Conservation (phyloP, 345 rosid species). For the Excoecaria agallocha region DNA sequence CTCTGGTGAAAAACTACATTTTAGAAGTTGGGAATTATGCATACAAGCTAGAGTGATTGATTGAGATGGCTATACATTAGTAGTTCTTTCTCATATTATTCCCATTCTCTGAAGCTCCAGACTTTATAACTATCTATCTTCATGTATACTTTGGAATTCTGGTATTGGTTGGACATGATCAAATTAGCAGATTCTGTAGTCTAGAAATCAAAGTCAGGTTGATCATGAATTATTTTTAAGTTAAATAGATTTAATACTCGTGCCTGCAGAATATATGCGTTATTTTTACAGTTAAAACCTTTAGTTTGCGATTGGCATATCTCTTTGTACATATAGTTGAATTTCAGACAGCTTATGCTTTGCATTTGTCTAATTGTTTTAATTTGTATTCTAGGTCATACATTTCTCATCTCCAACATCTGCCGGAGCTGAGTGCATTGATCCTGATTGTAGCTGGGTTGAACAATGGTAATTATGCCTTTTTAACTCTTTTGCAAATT, state of each 20-base stretch:
- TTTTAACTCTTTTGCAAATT: slow-evolving; percentile 8
- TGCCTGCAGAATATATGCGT: not conserved
- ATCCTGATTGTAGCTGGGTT: slow-evolving; percentile 79
- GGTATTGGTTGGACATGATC: not conserved
- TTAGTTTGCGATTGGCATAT: not conserved
- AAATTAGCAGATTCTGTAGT: not conserved
- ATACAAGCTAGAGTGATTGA: not conserved
- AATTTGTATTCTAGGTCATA: slow-evolving; percentile 50
- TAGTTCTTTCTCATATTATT: not conserved
- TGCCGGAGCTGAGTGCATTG: slow-evolving; percentile 88
- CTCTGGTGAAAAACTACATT: not conserved
- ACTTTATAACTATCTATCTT: not conserved
- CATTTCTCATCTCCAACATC: slow-evolving; percentile 69
- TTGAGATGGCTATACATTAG: not conserved
- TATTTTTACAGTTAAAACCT: not conserved
- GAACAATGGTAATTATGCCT: slow-evolving; percentile 68
- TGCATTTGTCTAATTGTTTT: not conserved
- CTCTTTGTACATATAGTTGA: not conserved
- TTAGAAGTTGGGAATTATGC: not conserved
- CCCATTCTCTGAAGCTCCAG: not conserved
- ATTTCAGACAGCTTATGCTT: not conserved
- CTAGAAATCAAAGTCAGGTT: not conserved
- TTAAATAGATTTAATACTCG: not conserved
- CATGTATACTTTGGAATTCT: not conserved
- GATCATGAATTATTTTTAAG: not conserved